Evolutionary conservation across 306 rosid species (phyloP).

Genomic region (Erythrophleum fordii): DNA sequence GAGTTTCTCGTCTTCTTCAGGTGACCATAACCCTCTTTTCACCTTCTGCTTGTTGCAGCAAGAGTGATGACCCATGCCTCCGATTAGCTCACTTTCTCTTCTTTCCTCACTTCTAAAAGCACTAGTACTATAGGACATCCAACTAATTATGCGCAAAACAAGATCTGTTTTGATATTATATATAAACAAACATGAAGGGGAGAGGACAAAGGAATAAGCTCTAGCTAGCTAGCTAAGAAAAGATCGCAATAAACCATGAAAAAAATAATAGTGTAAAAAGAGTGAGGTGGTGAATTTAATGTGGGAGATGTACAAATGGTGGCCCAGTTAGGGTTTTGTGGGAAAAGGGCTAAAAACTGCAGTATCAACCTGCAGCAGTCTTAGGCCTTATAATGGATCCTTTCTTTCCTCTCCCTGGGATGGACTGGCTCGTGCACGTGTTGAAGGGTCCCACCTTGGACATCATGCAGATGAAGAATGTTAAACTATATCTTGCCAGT

Average conservation of each 20-base stretch:
- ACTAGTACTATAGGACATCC: not conserved
- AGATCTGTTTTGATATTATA: constrained; percentile 30
- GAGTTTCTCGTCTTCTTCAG: constrained; percentile 98
- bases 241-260: constrained; percentile 30
- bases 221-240: constrained; percentile 40
- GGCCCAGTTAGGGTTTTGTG: constrained; percentile 63
- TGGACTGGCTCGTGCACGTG: constrained; percentile 49
- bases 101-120: not conserved
- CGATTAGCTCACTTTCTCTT: not conserved
- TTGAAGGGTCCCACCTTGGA: not conserved
- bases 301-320: constrained; percentile 51
- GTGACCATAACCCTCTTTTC: constrained; percentile 98
- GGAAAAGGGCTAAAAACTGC: constrained; percentile 56
- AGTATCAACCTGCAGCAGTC: constrained; percentile 46
- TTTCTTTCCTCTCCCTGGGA: constrained; percentile 12
- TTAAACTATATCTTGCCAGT: too few species aligned
- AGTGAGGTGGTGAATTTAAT: constrained; percentile 70
- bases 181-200: constrained; percentile 4
- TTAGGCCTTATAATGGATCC: constrained; percentile 60
- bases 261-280: constrained; percentile 11
- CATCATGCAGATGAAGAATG: not conserved
- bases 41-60: constrained; percentile 99
- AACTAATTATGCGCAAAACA: constrained; percentile 23
- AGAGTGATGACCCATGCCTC: constrained; percentile 85
- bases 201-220: constrained; percentile 1